Evolutionary conservation across 177 flowering plant species (phyloP).

Genomic region (Vitis hybrid): DNA sequence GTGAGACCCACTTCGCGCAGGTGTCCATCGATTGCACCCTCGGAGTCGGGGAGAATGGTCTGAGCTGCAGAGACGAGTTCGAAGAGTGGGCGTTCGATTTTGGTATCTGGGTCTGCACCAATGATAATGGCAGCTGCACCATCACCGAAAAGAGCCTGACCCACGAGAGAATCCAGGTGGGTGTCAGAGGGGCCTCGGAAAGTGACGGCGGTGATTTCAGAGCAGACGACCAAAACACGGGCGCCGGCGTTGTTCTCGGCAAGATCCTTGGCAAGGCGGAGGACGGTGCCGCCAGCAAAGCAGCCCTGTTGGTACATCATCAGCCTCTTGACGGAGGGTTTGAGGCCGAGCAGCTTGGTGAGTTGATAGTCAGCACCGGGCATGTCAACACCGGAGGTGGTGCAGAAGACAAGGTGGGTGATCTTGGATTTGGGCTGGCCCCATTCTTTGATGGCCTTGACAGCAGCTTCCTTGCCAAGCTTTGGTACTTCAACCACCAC

Average conservation of each 20-base stretch:
- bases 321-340: too few relatives aligned
- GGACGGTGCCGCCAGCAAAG: slow-evolving; percentile 24
- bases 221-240: slow-evolving; percentile 25
- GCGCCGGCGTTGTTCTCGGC: slow-evolving; percentile 28
- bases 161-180: slow-evolving; percentile 26
- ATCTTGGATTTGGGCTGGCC: too few relatives aligned
- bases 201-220: slow-evolving; percentile 26
- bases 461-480: too few relatives aligned
- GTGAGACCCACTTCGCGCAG: slow-evolving; percentile 26
- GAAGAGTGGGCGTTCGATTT: slow-evolving; percentile 23
- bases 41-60: slow-evolving; percentile 27
- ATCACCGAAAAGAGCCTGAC: slow-evolving; percentile 25
- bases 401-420: too few relatives aligned
- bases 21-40: slow-evolving; percentile 29
- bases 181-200: slow-evolving; percentile 28
- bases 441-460: too few relatives aligned
- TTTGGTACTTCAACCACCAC: too few relatives aligned
- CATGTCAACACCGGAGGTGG: too few relatives aligned
- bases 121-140: slow-evolving; percentile 28
- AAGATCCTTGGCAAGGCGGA: slow-evolving; percentile 28
- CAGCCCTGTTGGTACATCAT: slow-evolving; percentile 10
- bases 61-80: slow-evolving; percentile 27
- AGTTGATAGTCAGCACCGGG: too few relatives aligned
- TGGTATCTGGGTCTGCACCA: slow-evolving; percentile 26
- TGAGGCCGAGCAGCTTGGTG: too few relatives aligned